A percentile compares a stretch with the other conserved stretches of the same genome.
phyloP scores from a whole-genome alignment of 306 rosid genomes.

The Amphicarpaea edgeworthii region DNA sequence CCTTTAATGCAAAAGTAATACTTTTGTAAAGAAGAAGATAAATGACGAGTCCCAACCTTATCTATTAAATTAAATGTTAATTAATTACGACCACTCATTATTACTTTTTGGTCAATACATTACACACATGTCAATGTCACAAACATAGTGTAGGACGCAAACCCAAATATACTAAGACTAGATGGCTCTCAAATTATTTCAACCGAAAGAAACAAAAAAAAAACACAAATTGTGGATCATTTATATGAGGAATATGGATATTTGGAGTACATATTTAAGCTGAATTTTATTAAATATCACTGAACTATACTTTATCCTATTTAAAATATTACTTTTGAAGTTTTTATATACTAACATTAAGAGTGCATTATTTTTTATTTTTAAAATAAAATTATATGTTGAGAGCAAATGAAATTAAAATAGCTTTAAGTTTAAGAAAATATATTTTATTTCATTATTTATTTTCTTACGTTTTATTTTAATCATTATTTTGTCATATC shows the following conservation, averaged over 20 bases:
- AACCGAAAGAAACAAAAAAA: not conserved
- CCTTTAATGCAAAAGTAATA: not conserved
- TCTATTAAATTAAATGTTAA: not conserved
- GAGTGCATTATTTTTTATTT: not conserved
- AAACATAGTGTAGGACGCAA: too few species aligned
- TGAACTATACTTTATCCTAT: too few species aligned
- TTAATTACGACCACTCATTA: conserved; percentile 5
- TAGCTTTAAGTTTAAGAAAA: too few species aligned
- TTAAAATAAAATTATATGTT: not conserved
- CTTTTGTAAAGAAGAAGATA: not conserved
- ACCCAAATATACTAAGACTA: not conserved
- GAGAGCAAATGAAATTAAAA: too few species aligned
- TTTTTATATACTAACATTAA: not conserved
- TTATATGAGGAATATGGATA: not conserved
- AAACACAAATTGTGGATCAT: not conserved
- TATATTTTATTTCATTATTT: too few species aligned
- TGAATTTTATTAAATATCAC: too few species aligned
- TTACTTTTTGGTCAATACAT: conserved; percentile 10
- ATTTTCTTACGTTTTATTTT: too few species aligned
- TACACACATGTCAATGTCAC: not conserved
- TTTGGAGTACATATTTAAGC: too few species aligned
- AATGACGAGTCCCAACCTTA: not conserved
- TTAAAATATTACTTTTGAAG: too few species aligned
- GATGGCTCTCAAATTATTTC: not conserved
- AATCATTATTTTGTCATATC: too few species aligned